Percentiles rank a stretch among this genome's conserved stretches.
Conservation (phyloP, 768 basidiomycete genomes). For the Mycena haematopus region DNA sequence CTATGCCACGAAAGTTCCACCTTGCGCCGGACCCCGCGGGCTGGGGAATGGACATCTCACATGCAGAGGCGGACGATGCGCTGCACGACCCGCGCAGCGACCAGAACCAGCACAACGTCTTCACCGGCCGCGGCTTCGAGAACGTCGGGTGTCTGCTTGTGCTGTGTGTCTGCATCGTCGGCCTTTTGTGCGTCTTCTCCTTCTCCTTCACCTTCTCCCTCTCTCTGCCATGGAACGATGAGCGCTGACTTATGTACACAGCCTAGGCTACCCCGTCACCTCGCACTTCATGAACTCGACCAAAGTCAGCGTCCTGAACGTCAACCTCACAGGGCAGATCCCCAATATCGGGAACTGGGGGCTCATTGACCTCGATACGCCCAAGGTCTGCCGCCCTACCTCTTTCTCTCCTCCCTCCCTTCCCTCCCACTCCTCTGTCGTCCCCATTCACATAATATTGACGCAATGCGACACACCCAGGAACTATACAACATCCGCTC, state of each 20-base stretch:
- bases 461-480: no score
- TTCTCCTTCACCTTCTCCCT: not conserved
- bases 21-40: slow-evolving; percentile 53
- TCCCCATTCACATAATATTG: no score
- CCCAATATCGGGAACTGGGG: slow-evolving; percentile 45
- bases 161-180: slow-evolving; percentile 38
- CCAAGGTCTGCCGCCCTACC: slow-evolving; percentile 8
- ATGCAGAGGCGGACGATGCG: slow-evolving; percentile 59
- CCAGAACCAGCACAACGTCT: slow-evolving; percentile 48
- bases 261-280: slow-evolving; percentile 55
- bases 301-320: not conserved
- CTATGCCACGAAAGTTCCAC: slow-evolving; percentile 49
- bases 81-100: slow-evolving; percentile 65
- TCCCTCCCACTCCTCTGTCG: no score
- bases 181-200: slow-evolving; percentile 45
- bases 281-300: slow-evolving; percentile 14
- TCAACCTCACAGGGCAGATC: slow-evolving; percentile 20
- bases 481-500: slow-evolving; percentile 43
- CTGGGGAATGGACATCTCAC: slow-evolving; percentile 44
- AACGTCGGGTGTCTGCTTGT: slow-evolving; percentile 58
- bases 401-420: not conserved
- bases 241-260: slow-evolving; percentile 29
- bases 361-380: slow-evolving; percentile 70
- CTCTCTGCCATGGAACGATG: not conserved
- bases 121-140: slow-evolving; percentile 60